These are phyloP conservation scores for Kuraishia cidri DNA, from an alignment of 805 yeast genomes.

Conservation along the genomic window DNA sequence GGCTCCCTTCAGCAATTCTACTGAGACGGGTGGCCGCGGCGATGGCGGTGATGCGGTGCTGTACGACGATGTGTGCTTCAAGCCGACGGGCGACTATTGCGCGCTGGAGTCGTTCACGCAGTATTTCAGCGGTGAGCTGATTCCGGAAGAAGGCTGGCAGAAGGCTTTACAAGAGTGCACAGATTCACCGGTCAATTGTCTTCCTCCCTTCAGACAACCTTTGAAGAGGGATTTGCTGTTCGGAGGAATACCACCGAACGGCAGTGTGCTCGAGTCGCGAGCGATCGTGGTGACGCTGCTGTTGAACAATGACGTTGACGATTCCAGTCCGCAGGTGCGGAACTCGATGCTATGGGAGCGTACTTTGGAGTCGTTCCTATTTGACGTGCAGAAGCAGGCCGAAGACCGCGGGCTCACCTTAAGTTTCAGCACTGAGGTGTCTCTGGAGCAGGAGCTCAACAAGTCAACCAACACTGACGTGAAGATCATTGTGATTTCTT, in stretches of 20 bases:
- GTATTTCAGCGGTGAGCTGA: constrained; percentile 64
- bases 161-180: constrained; percentile 50
- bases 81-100: constrained; percentile 75
- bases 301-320: constrained; percentile 42
- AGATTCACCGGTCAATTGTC: constrained; percentile 76
- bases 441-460: constrained; percentile 77
- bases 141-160: constrained; percentile 51
- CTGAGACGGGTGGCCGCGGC: constrained; percentile 12
- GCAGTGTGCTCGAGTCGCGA: constrained; percentile 43
- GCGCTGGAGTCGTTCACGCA: constrained; percentile 85
- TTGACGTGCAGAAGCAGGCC: constrained; percentile 35
- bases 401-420: constrained; percentile 45
- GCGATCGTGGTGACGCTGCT: constrained; percentile 77
- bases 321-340: constrained; percentile 25
- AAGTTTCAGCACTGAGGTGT: constrained; percentile 74
- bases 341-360: constrained; percentile 59
- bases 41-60: constrained; percentile 11
- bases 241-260: constrained; percentile 40
- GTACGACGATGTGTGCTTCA: constrained; percentile 69
- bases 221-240: constrained; percentile 63
- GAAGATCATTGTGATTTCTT: constrained; percentile 62
- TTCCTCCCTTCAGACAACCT: constrained; percentile 90
- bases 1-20: no score
- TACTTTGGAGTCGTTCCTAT: constrained; percentile 48
- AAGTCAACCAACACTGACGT: constrained; percentile 76